phyloP scores from a whole-genome alignment of 2,329 filamentous ascomycete genomes.

The Fusarium floridanum region DNA sequence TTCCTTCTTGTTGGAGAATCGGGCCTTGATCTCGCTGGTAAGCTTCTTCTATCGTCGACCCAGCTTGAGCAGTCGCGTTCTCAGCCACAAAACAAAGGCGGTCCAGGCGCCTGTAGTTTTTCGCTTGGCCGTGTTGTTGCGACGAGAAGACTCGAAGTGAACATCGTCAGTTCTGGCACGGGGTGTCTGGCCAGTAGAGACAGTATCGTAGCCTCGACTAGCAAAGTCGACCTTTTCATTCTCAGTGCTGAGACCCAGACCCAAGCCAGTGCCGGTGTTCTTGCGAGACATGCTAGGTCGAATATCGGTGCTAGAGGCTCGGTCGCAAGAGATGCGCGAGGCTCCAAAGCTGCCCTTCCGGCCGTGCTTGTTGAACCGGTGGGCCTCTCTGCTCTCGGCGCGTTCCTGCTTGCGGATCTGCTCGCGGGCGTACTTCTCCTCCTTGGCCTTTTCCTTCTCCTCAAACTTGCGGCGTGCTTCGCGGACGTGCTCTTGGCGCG shows the following conservation, averaged over 20 bases:
- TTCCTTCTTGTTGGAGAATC: slow-evolving; percentile 23
- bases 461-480: slow-evolving; percentile 73
- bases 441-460: slow-evolving; percentile 71
- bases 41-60: slow-evolving; percentile 53
- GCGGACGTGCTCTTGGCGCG: slow-evolving; percentile 69
- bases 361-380: slow-evolving; percentile 61
- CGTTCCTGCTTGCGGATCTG: slow-evolving; percentile 70
- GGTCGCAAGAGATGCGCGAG: slow-evolving; percentile 51
- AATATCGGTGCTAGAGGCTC: slow-evolving; percentile 49
- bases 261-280: slow-evolving; percentile 41
- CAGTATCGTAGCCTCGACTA: slow-evolving; percentile 61
- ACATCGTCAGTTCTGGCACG: slow-evolving; percentile 56
- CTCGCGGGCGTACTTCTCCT: slow-evolving; percentile 72
- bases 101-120: slow-evolving; percentile 74
- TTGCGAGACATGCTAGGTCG: slow-evolving; percentile 48
- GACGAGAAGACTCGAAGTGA: slow-evolving; percentile 57
- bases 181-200: slow-evolving; percentile 48
- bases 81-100: slow-evolving; percentile 73
- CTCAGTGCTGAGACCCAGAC: slow-evolving; percentile 30
- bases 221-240: slow-evolving; percentile 61
- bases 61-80: slow-evolving; percentile 63
- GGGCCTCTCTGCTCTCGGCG: slow-evolving; percentile 68
- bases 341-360: slow-evolving; percentile 55
- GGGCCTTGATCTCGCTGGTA: slow-evolving; percentile 36
- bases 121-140: slow-evolving; percentile 65